Percentiles rank a stretch among this genome's conserved stretches.
These are phyloP conservation scores for Gremmenia infestans DNA, from an alignment of 2,329 filamentous ascomycete genomes.

Conservation along the genomic window DNA sequence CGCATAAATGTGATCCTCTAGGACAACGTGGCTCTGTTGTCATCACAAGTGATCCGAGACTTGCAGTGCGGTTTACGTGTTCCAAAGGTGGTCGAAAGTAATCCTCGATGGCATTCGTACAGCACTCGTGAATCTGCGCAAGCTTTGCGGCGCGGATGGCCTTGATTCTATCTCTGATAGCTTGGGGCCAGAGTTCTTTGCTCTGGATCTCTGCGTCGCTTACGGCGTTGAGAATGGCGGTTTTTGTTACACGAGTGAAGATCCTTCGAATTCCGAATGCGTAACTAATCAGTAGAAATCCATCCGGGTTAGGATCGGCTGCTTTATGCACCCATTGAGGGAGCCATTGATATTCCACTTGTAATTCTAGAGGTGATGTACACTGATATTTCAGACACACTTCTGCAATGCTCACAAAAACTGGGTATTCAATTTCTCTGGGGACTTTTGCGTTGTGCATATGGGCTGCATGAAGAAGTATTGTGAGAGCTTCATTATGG, in stretches of 20 bases:
- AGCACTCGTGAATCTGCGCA: constrained; percentile 45
- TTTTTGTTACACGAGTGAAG: constrained; percentile 47
- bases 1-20: constrained; percentile 45
- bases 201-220: constrained; percentile 39
- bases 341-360: constrained; percentile 48
- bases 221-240: constrained; percentile 41
- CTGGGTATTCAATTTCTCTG: constrained; percentile 41
- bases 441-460: constrained; percentile 44
- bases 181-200: constrained; percentile 42
- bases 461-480: constrained; percentile 47
- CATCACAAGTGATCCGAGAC: constrained; percentile 27
- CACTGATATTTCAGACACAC: constrained; percentile 46
- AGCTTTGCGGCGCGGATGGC: constrained; percentile 45
- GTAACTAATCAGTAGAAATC: constrained; percentile 47
- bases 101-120: constrained; percentile 40
- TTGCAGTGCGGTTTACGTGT: constrained; percentile 12
- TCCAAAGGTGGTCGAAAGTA: constrained; percentile 35
- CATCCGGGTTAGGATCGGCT: constrained; percentile 43
- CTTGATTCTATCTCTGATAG: constrained; percentile 45
- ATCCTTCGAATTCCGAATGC: constrained; percentile 45
- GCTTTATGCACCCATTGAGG: constrained; percentile 46
- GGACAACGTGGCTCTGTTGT: constrained; percentile 43
- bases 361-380: constrained; percentile 45
- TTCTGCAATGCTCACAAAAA: constrained; percentile 48
- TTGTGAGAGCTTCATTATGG: constrained; percentile 37